Evolutionary conservation across 1,284 basidiomycete genomes (phyloP).

Genomic region (Irpex rosettiformis): DNA sequence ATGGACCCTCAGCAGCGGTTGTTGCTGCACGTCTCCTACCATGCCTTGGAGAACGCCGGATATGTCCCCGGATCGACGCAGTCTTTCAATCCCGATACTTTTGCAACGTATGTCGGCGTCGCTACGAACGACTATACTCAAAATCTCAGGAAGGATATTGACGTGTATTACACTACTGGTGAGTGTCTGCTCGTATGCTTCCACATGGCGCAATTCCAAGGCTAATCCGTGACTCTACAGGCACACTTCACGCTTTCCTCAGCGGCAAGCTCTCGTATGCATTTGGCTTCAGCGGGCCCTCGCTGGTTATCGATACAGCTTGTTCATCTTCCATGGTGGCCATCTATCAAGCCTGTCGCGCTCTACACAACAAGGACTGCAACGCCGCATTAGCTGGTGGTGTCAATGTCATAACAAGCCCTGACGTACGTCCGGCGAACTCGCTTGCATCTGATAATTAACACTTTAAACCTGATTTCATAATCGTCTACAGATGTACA

Average conservation of each 20-base stretch:
- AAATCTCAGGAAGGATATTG: constrained; percentile 58
- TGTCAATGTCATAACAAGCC: constrained; percentile 69
- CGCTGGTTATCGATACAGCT: constrained; percentile 67
- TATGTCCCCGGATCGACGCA: constrained; percentile 58
- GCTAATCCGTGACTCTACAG: constrained; percentile 36
- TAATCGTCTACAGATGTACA: constrained; percentile 48
- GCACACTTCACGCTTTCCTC: constrained; percentile 64
- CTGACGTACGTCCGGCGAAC: constrained; percentile 48
- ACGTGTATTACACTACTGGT: constrained; percentile 72
- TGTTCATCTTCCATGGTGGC: constrained; percentile 70
- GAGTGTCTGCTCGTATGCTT: constrained; percentile 16
- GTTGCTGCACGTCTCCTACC: constrained; percentile 59
- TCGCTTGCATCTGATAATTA: background rate
- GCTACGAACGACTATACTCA: constrained; percentile 68
- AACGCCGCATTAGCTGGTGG: constrained; percentile 67
- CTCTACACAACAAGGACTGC: constrained; percentile 60
- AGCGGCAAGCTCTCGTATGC: constrained; percentile 69
- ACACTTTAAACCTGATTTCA: constrained; percentile 12
- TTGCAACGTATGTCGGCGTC: constrained; percentile 65
- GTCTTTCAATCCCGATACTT: constrained; percentile 45
- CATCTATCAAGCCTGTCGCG: constrained; percentile 64
- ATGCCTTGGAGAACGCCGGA: constrained; percentile 67
- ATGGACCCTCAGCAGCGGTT: constrained; percentile 77
- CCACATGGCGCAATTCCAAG: too few relatives aligned
- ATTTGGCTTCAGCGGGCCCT: constrained; percentile 65